A percentile compares a stretch with the other conserved stretches of the same genome.
phyloP scores from a whole-genome alignment of 1,284 basidiomycete species.

The Coniophora puteana region DNA sequence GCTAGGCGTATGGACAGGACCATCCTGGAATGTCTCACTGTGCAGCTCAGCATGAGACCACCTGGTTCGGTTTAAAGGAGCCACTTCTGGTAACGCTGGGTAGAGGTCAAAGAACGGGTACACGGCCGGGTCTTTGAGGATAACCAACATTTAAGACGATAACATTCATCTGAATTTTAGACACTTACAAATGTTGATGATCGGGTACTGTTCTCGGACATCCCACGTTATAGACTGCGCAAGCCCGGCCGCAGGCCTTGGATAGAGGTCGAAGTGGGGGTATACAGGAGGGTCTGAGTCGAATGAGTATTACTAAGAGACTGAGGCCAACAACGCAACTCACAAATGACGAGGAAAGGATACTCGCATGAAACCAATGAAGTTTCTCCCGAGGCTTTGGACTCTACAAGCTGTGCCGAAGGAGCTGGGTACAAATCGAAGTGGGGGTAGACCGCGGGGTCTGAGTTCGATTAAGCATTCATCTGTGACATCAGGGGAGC shows the following conservation, averaged over 20 bases:
- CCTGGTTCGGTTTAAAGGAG: constrained; percentile 6
- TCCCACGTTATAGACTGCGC: background rate
- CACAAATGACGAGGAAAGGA: constrained; percentile 19
- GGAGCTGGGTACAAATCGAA: constrained; percentile 23
- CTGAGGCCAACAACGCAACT: background rate
- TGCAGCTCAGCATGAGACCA: constrained; percentile 19
- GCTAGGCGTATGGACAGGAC: constrained; percentile 9
- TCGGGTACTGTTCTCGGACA: constrained; percentile 21
- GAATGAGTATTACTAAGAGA: background rate
- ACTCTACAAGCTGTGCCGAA: background rate
- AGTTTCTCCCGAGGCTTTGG: too few relatives aligned
- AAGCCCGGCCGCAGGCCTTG: background rate
- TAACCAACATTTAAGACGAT: constrained; percentile 2
- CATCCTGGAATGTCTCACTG: constrained; percentile 6
- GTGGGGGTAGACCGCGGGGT: constrained; percentile 13
- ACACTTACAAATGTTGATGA: constrained; percentile 32
- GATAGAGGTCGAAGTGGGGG: constrained; percentile 17
- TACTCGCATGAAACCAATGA: too few relatives aligned
- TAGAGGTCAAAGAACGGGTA: constrained; percentile 36
- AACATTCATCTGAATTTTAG: background rate
- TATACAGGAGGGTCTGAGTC: constrained; percentile 15
- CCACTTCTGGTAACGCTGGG: constrained; percentile 16
- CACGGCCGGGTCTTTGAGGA: constrained; percentile 28
- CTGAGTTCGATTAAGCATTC: background rate
- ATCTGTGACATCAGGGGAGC: background rate